Conservation (phyloP, 116 monocot genomes). For the Iris pallida region DNA sequence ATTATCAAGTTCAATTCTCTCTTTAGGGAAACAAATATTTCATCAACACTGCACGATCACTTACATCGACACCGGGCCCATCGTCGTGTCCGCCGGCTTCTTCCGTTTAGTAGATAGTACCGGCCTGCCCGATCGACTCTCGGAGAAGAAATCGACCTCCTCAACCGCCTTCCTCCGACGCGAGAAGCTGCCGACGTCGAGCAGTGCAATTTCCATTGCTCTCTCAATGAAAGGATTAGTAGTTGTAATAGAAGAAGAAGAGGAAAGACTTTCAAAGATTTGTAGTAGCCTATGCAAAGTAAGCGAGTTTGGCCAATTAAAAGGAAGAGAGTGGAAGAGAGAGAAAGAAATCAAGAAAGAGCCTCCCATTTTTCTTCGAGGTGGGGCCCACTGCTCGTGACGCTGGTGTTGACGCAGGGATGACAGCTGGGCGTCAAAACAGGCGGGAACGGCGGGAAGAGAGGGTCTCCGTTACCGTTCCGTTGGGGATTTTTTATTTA, state of each 20-base stretch:
- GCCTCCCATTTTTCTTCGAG: background rate
- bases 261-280: background rate
- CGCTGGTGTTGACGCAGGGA: background rate
- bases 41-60: background rate
- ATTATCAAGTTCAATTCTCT: background rate
- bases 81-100: background rate
- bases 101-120: background rate
- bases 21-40: background rate
- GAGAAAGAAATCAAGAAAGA: no score
- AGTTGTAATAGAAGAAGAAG: background rate
- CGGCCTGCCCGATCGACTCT: conserved; percentile 4
- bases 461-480: background rate
- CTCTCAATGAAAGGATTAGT: conserved; percentile 6
- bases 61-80: conserved; percentile 8
- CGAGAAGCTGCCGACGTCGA: background rate
- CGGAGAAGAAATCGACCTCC: conserved; percentile 58
- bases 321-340: background rate
- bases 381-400: background rate
- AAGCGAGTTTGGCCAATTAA: conserved; percentile 4
- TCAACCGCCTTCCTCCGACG: background rate
- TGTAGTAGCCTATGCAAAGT: background rate
- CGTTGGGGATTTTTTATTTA: background rate
- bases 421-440: background rate
- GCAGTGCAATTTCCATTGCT: background rate
- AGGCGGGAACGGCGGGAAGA: no score